phyloP scores from a whole-genome alignment of 345 rosid species.

The Populus euphratica region DNA sequence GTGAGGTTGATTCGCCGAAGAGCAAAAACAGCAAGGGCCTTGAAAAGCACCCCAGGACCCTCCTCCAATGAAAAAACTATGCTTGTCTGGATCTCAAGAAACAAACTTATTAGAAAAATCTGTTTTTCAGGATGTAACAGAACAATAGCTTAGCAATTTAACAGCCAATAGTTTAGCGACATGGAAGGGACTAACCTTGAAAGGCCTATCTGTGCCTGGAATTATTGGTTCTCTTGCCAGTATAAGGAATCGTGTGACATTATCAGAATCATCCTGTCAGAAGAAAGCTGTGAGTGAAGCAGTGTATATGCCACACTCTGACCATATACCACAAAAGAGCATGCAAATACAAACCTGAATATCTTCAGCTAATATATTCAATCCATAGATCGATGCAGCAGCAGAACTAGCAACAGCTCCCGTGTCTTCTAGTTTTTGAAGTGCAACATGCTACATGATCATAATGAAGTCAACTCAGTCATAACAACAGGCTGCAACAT shows the following conservation, averaged over 20 bases:
- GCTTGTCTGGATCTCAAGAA: conserved; percentile 60
- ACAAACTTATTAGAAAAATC: conserved; percentile 8
- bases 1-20: conserved; percentile 83
- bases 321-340: not conserved
- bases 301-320: not conserved
- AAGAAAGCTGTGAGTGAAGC: conserved; percentile 4
- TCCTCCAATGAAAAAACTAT: conserved; percentile 94
- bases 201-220: conserved; percentile 77
- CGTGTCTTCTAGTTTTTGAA: conserved; percentile 51
- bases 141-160: not conserved
- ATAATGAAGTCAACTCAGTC: conserved; percentile 11
- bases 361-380: conserved; percentile 84
- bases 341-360: conserved; percentile 61
- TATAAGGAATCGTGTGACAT: conserved; percentile 90
- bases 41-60: conserved; percentile 96
- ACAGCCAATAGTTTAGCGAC: not conserved
- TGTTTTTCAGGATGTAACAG: not conserved
- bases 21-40: conserved; percentile 98
- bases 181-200: conserved; percentile 61
- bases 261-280: conserved; percentile 73
- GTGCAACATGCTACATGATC: conserved; percentile 59
- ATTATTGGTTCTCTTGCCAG: conserved; percentile 98
- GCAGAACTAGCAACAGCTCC: conserved; percentile 93
- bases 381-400: conserved; percentile 78
- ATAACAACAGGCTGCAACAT: not conserved